These are phyloP conservation scores for Erodium trifolium DNA, from an alignment of 441 rosid genomes.

Conservation along the genomic window DNA sequence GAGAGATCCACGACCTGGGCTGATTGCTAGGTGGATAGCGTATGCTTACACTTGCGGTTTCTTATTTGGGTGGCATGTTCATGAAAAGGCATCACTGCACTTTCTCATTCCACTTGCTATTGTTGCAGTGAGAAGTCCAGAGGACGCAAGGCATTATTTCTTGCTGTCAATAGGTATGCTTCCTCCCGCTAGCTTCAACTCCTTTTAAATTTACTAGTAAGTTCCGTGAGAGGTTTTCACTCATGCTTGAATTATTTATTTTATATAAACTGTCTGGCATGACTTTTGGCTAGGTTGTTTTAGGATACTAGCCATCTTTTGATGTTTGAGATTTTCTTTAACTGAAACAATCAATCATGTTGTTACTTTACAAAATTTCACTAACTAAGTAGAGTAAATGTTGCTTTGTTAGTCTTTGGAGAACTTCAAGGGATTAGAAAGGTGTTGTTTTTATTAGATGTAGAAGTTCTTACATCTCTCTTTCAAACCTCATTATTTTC, in stretches of 20 bases:
- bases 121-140: conserved; percentile 59
- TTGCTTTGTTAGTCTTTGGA: neutral
- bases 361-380: neutral
- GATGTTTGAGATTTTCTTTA: neutral
- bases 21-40: conserved; percentile 59
- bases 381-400: neutral
- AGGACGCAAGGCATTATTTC: conserved; percentile 80
- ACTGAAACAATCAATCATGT: neutral
- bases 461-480: neutral
- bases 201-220: neutral
- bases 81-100: conserved; percentile 92
- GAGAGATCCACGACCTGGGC: conserved; percentile 50
- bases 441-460: neutral
- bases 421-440: neutral
- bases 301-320: neutral
- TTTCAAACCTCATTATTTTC: neutral
- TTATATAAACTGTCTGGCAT: neutral
- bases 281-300: neutral
- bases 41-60: conserved; percentile 87
- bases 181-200: neutral
- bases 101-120: conserved; percentile 69
- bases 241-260: conserved; percentile 4
- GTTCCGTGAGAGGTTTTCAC: neutral
- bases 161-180: conserved; percentile 64
- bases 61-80: conserved; percentile 95